Conservation (phyloP, 768 basidiomycete genomes). For the Mycena chlorophos region DNA sequence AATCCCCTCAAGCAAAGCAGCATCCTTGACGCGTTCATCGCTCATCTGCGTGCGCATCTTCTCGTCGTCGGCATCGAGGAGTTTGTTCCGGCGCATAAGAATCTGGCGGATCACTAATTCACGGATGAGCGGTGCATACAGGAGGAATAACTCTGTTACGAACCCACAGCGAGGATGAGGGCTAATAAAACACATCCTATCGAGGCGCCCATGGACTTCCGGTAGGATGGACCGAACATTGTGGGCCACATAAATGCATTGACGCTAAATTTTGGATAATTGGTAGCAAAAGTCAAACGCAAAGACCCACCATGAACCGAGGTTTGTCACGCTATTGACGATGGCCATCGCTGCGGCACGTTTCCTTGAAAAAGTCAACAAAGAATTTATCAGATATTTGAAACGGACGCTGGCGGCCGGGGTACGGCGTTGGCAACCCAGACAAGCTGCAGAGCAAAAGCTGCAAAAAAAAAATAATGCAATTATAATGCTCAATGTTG, state of each 20-base stretch:
- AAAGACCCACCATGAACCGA: too few species aligned
- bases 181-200: too few species aligned
- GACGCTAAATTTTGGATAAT: too few species aligned
- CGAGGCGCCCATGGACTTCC: too few species aligned
- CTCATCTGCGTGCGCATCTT: not conserved
- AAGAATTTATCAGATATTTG: too few species aligned
- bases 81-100: not conserved
- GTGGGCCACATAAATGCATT: too few species aligned
- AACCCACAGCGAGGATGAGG: too few species aligned
- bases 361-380: conserved; percentile 3
- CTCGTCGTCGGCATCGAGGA: not conserved
- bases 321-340: not conserved
- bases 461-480: conserved; percentile 15
- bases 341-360: not conserved
- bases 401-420: conserved; percentile 41
- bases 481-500: not conserved
- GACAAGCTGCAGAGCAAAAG: conserved; percentile 40
- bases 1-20: not conserved
- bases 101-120: too few species aligned
- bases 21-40: not conserved
- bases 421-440: conserved; percentile 46
- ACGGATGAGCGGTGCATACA: too few species aligned
- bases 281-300: too few species aligned
- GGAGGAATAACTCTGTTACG: too few species aligned
- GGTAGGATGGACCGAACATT: too few species aligned